These are phyloP conservation scores for Pythium diclinum DNA, from an alignment of 352 stramenopile species.

Conservation along the genomic window DNA sequence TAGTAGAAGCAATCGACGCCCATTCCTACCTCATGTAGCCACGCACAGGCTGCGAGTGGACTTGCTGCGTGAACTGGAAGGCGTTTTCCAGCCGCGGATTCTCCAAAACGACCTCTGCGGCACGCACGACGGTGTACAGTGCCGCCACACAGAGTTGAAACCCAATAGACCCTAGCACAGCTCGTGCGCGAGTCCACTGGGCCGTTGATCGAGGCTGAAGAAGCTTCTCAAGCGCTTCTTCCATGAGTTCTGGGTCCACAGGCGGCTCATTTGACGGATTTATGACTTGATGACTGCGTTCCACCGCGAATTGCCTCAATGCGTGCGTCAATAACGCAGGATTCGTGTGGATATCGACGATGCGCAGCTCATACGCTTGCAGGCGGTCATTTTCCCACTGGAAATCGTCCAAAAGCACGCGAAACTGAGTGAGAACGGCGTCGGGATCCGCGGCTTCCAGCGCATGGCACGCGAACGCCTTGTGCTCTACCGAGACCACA, in stretches of 20 bases:
- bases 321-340: too few relatives aligned
- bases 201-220: not conserved
- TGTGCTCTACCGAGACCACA: conserved; percentile 1
- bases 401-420: conserved; percentile 17
- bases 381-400: not conserved
- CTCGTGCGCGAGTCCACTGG: not conserved
- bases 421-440: not conserved
- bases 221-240: conserved; percentile 5
- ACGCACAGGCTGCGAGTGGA: conserved; percentile 6
- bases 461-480: conserved; percentile 10
- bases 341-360: not conserved
- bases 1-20: not conserved
- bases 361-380: not conserved
- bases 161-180: not conserved
- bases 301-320: not conserved
- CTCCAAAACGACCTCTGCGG: not conserved
- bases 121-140: not conserved
- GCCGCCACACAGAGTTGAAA: not conserved
- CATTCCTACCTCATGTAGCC: conserved; percentile 10
- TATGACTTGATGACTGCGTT: not conserved
- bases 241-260: not conserved
- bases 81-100: conserved; percentile 9
- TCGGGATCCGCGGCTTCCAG: not conserved
- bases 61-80: conserved; percentile 8
- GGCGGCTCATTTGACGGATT: not conserved